Evolutionary conservation across 2,329 filamentous ascomycete species (phyloP), one percentile per base, ranked within the genome.

Genomic region (Epichloe bromicola): DNA sequence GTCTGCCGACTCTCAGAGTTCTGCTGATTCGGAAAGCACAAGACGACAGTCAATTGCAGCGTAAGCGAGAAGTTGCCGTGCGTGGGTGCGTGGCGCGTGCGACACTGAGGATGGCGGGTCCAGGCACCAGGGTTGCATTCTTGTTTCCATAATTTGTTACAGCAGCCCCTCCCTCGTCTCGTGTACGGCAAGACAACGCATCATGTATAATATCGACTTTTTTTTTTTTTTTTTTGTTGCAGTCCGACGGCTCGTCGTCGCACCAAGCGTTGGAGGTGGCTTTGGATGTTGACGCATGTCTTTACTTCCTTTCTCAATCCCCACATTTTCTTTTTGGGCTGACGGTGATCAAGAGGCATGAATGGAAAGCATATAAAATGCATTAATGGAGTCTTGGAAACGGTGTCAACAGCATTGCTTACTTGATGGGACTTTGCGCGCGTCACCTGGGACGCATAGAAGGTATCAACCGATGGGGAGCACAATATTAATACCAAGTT

Each of bases 31-130:
- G 2, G 51, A 50, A 42, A 51, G 46, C 19, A 52, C 59, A 1
- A 60, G 60, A 37, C 58, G 62, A 47, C 48, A 63, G 30, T 65
- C 63, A 20, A 62, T 48, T 19, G 23, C 7, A 19, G 45, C 45
- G 39, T 51, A 34, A 30, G 11, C 8, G 12, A 5, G 23, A 10
- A 10, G 15, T 23, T 23, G 48, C 10, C 10, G 26, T 26, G 26
- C 8, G 26, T 3, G 26, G 26, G 26, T 26, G 34, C 1, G 19
- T 34, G 34, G 34, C 20, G 3, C 15, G 15, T 44, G 42, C 17
- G 23, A 48, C 12, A 11, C 33, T 6, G 19, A 41, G 12, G 15
- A 15, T 17, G 20, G 43, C 26, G n/a, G 43, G 43, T 43, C 43
- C 30, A 46, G 17, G 44, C 34, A 33, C 20, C 6, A 37, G 38